These are phyloP conservation scores for Oryza nivara DNA, from an alignment of 176 grass and related monocot species.

Conservation along the genomic window DNA sequence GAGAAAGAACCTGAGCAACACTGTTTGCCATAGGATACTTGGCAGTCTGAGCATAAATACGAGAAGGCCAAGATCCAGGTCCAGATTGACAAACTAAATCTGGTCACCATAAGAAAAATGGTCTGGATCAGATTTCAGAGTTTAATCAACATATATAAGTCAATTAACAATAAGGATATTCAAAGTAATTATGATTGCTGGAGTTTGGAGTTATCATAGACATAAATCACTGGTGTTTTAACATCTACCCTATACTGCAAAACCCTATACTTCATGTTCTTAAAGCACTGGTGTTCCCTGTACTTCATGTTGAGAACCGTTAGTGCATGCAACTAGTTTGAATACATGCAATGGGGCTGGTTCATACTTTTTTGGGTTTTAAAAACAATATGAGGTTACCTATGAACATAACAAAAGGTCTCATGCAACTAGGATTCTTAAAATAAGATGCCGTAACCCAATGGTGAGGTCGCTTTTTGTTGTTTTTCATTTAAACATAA, in stretches of 20 bases:
- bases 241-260: neutral
- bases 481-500: no score
- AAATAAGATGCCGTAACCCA: neutral
- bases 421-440: constrained; percentile 16
- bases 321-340: neutral
- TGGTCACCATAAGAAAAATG: constrained; percentile 46
- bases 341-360: neutral
- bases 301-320: constrained; percentile 5
- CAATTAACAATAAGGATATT: constrained; percentile 9
- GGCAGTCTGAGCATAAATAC: constrained; percentile 82
- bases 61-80: constrained; percentile 90
- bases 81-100: constrained; percentile 99
- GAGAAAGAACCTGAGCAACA: constrained; percentile 84
- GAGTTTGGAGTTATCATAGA: neutral
- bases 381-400: neutral
- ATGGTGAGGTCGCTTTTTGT: no score
- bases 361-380: neutral
- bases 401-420: constrained; percentile 9
- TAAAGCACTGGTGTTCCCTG: neutral
- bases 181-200: constrained; percentile 5
- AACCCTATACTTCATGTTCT: neutral
- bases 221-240: constrained; percentile 1
- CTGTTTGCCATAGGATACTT: constrained; percentile 99
- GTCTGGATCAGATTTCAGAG: constrained; percentile 35
- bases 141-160: constrained; percentile 29